A percentile compares a stretch with the other conserved stretches of the same genome.
These are phyloP conservation scores for Arachis monticola DNA, from an alignment of 331 rosid genomes.

Conservation along the genomic window DNA sequence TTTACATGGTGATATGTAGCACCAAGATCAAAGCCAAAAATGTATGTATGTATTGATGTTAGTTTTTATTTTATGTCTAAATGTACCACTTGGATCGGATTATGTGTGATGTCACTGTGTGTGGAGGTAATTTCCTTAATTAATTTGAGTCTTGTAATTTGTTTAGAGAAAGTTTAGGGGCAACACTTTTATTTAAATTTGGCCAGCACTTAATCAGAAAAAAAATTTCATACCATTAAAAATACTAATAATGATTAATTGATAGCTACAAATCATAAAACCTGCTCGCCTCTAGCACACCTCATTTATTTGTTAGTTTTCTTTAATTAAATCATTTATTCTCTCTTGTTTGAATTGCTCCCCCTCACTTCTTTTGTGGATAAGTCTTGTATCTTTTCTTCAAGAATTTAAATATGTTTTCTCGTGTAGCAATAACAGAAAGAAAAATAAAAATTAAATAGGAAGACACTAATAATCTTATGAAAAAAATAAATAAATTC, in stretches of 20 bases:
- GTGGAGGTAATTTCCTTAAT: not conserved
- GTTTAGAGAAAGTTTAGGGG: too few relatives aligned
- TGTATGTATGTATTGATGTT: conserved; percentile 20
- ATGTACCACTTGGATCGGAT: not conserved
- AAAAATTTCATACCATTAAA: too few relatives aligned
- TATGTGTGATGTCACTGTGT: conserved; percentile 3
- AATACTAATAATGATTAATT: too few relatives aligned
- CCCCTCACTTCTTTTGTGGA: too few relatives aligned
- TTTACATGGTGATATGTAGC: conserved; percentile 14
- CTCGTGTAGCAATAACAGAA: not conserved
- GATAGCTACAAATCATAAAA: too few relatives aligned
- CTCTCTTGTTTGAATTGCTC: not conserved
- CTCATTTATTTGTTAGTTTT: too few relatives aligned
- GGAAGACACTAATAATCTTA: not conserved
- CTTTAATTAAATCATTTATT: not conserved
- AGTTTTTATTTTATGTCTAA: conserved; percentile 1
- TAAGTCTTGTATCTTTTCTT: too few relatives aligned
- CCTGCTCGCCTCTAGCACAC: too few relatives aligned
- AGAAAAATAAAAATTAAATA: not conserved
- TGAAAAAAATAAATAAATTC: not conserved
- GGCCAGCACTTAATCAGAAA: too few relatives aligned
- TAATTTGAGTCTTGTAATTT: not conserved
- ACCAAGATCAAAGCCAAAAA: conserved; percentile 41
- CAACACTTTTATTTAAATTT: too few relatives aligned
- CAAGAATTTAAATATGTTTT: too few relatives aligned